Base-by-base conservation (phyloP, 169 alveolate species). In the Plasmodium gallinaceum region DNA sequence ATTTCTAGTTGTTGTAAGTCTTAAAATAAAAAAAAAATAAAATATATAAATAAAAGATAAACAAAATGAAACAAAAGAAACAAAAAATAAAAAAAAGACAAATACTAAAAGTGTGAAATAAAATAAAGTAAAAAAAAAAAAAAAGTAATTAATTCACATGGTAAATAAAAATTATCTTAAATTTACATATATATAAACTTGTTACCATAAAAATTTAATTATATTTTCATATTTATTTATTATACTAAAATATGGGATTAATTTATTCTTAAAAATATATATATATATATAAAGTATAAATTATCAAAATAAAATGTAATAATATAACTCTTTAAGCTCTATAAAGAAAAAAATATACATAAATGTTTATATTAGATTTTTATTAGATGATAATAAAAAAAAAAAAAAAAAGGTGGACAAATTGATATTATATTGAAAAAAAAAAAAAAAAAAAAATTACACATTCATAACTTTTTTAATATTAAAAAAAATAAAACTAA, bases 211-310 rank as follows among this genome's bases (percentile, higher is more conserved):
- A 57, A 57, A 10, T 57, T 22, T 22, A 14, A 57, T 14, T 22
- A 57, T 5, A 57, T 57, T 57, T 14, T 22, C 26, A 57, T 57
- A 57, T 18, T 57, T 57, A 5, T 57, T 14, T 22, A 57, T 32
- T 32, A 4, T 32, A 16, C 66, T 14, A 57, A 57, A 14, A 16
- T 16, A 22, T 5, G 2, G 7, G 66, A 7, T 14, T 18, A 16
- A 57, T 57, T 57, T 57, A 57, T 57, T 57, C 66, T 57, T 57
- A 2, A 57, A 57, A 57, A 16, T 57, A 14, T 32, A 32, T 57
- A 2, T 5, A 57, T 5, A 16, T 57, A 14, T 32, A 32, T 32
- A 32, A 32, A 32, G 39, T 32, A 32, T 32, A 32, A 32, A 32
- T 32, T 2, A 32, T 32, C 39, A 32, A 32, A 32, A 32, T 32